Percentiles rank a stretch among this genome's conserved stretches.
phyloP scores from a whole-genome alignment of 805 yeast genomes.

The Cyberlindnera maclurae region DNA sequence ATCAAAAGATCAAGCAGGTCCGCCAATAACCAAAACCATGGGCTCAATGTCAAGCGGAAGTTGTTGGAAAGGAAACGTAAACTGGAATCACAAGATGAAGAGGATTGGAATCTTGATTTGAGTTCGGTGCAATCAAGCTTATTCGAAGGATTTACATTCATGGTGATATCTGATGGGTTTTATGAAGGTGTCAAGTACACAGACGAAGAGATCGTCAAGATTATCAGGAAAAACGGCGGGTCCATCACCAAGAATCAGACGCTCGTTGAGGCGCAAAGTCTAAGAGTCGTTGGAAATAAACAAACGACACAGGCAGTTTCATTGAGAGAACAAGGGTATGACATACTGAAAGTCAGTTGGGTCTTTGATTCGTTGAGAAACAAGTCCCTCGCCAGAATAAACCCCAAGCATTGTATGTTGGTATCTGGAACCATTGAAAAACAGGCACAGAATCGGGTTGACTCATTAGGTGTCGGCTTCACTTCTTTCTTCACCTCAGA shows the following conservation, averaged over 20 bases:
- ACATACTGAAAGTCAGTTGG: conserved; percentile 67
- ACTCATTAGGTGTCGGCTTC: conserved; percentile 59
- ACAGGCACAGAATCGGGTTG: conserved; percentile 34
- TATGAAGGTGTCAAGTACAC: conserved; percentile 21
- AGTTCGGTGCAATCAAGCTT: conserved; percentile 23
- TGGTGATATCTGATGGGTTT: conserved; percentile 46
- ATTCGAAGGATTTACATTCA: conserved; percentile 40
- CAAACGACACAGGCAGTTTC: conserved; percentile 32
- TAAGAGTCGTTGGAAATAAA: conserved; percentile 32
- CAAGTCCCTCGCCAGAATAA: conserved; percentile 40
- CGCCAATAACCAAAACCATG: conserved; percentile 19
- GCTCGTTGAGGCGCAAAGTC: conserved; percentile 7
- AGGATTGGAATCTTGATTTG: conserved; percentile 17
- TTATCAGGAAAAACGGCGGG: conserved; percentile 47
- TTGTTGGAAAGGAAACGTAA: conserved; percentile 14
- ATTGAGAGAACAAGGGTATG: conserved; percentile 42
- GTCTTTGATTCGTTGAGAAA: conserved; percentile 53
- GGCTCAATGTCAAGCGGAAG: conserved; percentile 21
- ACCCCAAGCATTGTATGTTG: conserved; percentile 49
- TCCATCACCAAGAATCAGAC: conserved; percentile 24
- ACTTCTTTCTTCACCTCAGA: conserved; percentile 22
- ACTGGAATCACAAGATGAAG: conserved; percentile 17
- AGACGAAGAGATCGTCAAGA: conserved; percentile 29
- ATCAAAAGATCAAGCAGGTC: conserved; percentile 22
- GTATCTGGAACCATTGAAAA: conserved; percentile 28